Base-by-base conservation (phyloP, 148 eudicot genomes). In the Camellia sinensis region DNA sequence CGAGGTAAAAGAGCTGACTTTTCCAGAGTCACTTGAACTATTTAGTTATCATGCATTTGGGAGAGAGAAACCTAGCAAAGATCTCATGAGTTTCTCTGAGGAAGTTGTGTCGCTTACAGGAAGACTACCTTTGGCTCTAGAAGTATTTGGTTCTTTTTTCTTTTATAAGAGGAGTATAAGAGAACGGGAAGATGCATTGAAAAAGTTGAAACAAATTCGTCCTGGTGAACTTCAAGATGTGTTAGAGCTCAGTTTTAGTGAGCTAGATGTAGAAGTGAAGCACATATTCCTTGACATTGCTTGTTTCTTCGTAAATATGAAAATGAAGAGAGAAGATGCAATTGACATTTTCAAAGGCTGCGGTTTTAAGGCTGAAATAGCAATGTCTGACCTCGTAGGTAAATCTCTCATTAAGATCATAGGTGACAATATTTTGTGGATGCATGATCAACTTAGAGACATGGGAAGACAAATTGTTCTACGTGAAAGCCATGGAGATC, bases 361-460 rank as follows among this genome's bases (percentile, higher is more conserved):
- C 81, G 89, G 81, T 63, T 83, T 88, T 74, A 86, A 68, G 6
- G 93, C 86, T 6, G 87, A 86, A 79, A 69, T 69, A 54, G 91
- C 88, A 17, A 80, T 91, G 14, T 60, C 45, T 59, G 65, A 62
- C 68, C 88, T 91, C 54, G 80, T 83, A 56, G 67, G 72, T 19
- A 87, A 84, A 76, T 92, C 95, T 59, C 89, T 92, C 52, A 22
- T 92, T 73, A 90, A 83, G 76, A 73, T 92, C 43, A 52, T 0
- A 14, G 71, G 71, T 44, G 62, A 83, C 13, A 57, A 80, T 64
- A 52, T 10, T 15, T 71, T 92, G 82, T 87, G 91, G 91, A 90
- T 92, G 90, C 95, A 92, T 84, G 95, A 90, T 80, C 93, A 90
- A 78, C 67, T 90, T 18, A 86, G 84, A 81, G 90, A 92, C 73